phyloP scores from a whole-genome alignment of 352 stramenopile genomes.

The Phytopythium vexans region DNA sequence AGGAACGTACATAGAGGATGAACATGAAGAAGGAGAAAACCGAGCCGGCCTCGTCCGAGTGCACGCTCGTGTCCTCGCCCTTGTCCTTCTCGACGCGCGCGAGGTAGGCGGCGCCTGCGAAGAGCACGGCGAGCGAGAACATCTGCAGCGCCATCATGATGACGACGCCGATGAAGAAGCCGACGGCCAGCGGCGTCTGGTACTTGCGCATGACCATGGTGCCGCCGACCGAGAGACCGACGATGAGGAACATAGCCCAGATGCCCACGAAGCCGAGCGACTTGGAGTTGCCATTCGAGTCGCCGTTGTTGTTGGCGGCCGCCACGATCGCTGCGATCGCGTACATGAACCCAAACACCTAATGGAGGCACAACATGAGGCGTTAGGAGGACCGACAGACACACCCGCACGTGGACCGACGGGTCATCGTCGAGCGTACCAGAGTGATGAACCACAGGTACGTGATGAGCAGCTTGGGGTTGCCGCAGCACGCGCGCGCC shows the following conservation, averaged over 20 bases:
- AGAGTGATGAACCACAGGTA: slow-evolving; percentile 84
- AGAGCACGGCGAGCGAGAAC: slow-evolving; percentile 81
- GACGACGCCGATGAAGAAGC: slow-evolving; percentile 89
- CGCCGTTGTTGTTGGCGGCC: slow-evolving; percentile 73
- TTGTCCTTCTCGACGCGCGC: slow-evolving; percentile 62
- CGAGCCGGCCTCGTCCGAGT: slow-evolving; percentile 72
- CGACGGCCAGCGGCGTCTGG: slow-evolving; percentile 80
- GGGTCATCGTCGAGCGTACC: slow-evolving; percentile 12
- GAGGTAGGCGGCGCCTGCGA: slow-evolving; percentile 66
- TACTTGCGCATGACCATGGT: slow-evolving; percentile 90
- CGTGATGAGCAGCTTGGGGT: slow-evolving; percentile 82
- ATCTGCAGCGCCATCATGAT: slow-evolving; percentile 90
- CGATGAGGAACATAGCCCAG: slow-evolving; percentile 81
- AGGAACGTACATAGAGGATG: slow-evolving; percentile 70
- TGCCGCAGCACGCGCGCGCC: slow-evolving; percentile 69
- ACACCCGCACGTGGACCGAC: background rate
- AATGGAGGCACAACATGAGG: slow-evolving; percentile 10
- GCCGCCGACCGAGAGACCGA: slow-evolving; percentile 75
- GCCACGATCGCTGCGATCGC: slow-evolving; percentile 80
- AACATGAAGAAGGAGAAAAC: slow-evolving; percentile 89
- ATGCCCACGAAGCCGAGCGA: slow-evolving; percentile 79
- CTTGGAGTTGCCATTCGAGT: slow-evolving; percentile 65
- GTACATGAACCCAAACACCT: slow-evolving; percentile 86
- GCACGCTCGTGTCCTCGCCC: slow-evolving; percentile 51
- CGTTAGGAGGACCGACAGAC: background rate